These are phyloP conservation scores for Actinomucor elegans DNA, from an alignment of 371 early-diverging fungal genomes.

Conservation along the genomic window DNA sequence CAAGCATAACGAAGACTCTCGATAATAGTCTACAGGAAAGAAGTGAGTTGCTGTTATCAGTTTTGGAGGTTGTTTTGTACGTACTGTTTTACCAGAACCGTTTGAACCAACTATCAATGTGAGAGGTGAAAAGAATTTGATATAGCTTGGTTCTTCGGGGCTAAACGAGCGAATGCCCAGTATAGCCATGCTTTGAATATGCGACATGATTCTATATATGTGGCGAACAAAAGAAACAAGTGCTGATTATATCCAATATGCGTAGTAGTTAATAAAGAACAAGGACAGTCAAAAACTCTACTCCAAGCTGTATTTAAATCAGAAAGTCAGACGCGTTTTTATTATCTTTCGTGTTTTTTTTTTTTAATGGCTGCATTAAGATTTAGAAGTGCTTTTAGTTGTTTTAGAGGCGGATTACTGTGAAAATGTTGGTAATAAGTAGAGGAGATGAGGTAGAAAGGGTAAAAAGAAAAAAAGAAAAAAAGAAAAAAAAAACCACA, in stretches of 20 bases:
- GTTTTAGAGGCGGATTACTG: neutral
- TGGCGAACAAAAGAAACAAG: neutral
- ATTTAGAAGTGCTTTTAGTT: neutral
- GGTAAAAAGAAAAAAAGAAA: neutral
- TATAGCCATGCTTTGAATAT: constrained; percentile 79
- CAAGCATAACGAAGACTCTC: constrained; percentile 98
- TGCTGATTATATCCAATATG: too few species aligned
- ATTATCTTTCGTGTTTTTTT: neutral
- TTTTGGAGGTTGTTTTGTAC: neutral
- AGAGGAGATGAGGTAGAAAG: neutral
- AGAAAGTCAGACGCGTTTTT: constrained; percentile 1
- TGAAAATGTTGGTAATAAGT: neutral
- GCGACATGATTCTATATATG: constrained; percentile 55
- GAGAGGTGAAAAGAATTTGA: constrained; percentile 93
- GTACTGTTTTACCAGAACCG: constrained; percentile 96
- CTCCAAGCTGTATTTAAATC: neutral
- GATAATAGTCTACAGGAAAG: constrained; percentile 82
- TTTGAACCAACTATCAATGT: constrained; percentile 99
- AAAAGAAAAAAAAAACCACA: neutral
- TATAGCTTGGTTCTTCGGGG: constrained; percentile 75
- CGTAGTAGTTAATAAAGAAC: too few species aligned
- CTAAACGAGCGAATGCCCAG: constrained; percentile 96
- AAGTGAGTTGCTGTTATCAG: neutral
- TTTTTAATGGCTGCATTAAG: neutral
- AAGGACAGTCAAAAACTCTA: neutral